A percentile compares a stretch with the other conserved stretches of the same genome.
phyloP scores from a whole-genome alignment of 192 early-diverging fungal genomes.

The Pecoramyces ruminantium region DNA sequence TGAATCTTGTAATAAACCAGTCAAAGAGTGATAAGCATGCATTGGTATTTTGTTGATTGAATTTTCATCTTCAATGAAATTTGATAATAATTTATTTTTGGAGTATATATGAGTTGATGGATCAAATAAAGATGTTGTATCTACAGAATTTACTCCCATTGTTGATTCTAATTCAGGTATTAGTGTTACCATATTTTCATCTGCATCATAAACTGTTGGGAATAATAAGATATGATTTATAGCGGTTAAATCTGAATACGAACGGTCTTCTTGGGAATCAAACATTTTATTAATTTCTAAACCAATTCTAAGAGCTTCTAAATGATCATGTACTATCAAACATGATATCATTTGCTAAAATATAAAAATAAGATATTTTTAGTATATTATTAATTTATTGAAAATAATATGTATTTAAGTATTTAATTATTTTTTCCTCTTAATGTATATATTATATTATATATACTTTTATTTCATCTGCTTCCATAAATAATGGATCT shows the following conservation, averaged over 20 bases:
- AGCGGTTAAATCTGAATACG: slow-evolving; percentile 14
- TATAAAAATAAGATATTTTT: no score
- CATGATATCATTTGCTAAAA: neutral
- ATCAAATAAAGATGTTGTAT: neutral
- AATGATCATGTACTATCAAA: neutral
- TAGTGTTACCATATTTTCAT: slow-evolving; percentile 1
- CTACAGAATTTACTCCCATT: neutral
- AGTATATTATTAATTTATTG: no score
- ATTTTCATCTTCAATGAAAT: neutral
- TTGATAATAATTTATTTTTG: neutral
- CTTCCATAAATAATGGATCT: neutral
- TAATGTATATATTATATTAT: no score
- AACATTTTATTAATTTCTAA: neutral
- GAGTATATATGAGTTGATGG: neutral
- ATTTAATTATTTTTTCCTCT: no score
- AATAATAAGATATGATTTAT: slow-evolving; percentile 46
- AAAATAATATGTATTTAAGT: no score
- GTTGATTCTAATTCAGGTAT: neutral
- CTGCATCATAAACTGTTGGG: slow-evolving; percentile 54
- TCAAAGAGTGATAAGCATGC: neutral
- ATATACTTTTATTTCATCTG: neutral
- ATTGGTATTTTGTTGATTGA: neutral
- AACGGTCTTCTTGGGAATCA: neutral
- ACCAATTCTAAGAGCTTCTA: neutral
- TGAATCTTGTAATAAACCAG: neutral